These are phyloP conservation scores for Trichosporon sp. DNA, from an alignment of 1,284 basidiomycete species.

Conservation along the genomic window DNA sequence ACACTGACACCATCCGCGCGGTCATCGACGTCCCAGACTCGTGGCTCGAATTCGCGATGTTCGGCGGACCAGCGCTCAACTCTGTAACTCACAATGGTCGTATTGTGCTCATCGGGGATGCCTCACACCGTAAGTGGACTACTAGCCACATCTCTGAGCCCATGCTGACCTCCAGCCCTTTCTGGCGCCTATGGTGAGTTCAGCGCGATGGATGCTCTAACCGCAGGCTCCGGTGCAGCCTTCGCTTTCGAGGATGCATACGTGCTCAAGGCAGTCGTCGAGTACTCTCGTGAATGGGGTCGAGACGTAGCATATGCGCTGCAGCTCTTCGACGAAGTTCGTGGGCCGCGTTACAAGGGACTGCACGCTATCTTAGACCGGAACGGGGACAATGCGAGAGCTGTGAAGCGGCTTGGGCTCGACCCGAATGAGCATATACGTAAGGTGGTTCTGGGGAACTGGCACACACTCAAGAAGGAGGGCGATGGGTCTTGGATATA, in stretches of 20 bases:
- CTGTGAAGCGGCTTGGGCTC: conserved; percentile 7
- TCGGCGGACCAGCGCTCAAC: conserved; percentile 26
- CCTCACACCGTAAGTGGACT: too few relatives aligned
- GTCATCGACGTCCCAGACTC: conserved; percentile 23
- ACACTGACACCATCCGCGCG: too few relatives aligned
- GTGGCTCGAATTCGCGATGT: conserved; percentile 34
- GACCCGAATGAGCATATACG: too few relatives aligned
- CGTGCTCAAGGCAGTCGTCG: conserved; percentile 17
- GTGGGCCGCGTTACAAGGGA: conserved; percentile 25
- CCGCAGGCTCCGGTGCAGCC: conserved; percentile 28
- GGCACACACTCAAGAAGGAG: too few relatives aligned
- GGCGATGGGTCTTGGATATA: too few relatives aligned
- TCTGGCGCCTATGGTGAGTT: too few relatives aligned
- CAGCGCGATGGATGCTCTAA: too few relatives aligned
- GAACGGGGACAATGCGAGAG: conserved; percentile 13
- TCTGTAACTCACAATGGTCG: conserved; percentile 16
- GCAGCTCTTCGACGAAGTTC: conserved; percentile 22
- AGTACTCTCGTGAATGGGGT: neutral
- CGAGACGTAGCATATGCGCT: conserved; percentile 17
- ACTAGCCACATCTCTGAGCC: too few relatives aligned
- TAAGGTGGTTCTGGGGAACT: too few relatives aligned
- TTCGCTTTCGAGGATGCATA: conserved; percentile 34
- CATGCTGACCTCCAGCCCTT: too few relatives aligned
- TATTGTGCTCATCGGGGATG: conserved; percentile 30
- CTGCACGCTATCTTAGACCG: conserved; percentile 22